Evolutionary conservation across 805 yeast genomes (phyloP), one percentile per base, ranked within the genome.

Genomic region (Teunomyces tritomae): DNA sequence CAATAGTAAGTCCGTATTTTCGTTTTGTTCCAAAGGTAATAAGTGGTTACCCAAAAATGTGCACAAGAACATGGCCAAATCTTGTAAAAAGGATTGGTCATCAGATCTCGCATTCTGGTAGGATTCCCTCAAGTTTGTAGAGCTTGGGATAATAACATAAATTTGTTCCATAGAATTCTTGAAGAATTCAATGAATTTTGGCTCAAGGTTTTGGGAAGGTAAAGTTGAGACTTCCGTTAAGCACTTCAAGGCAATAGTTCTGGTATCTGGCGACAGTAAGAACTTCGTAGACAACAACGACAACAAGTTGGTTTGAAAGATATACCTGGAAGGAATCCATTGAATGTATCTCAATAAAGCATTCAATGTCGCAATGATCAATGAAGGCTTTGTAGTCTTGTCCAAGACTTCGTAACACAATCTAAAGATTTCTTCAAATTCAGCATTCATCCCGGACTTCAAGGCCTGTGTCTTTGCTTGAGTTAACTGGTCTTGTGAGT

Each of bases 1-100:
- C 48, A 86, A 63, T 48, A 89, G 71, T 44, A 89, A 68, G 20
- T 81, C 85, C 58, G 79, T 78, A 34, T 77, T 82, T 54, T 78
- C 81, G 24, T 50, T 51, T 48, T 74, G 72, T 59, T 94, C 92
- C 52, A 87, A 67, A 3, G 84, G 76, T 20, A 70, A 50, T 51
- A 87, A 77, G 65, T 94, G 97, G 63, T 83, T 83, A 30, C 85
- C 71, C 54, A 94, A 73, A 62, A 87, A 92, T 2, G 96, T 87
- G 46, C 94, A 84, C 57, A 94, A 77, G 66, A 85, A 94, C 87
- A 92, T 84, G 13, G 97, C 96, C 60, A 94, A 79, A 73, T 94
- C 97, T 69, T 94, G 97, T 57, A 94, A 79, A 61, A 91, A 91
- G 33, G 94, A 91, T 74, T 94, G 98, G 63, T 92, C 97, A 39